Evolutionary conservation across 2,329 filamentous ascomycete genomes (phyloP).

Genomic region (Talaromyces atroroseus): DNA sequence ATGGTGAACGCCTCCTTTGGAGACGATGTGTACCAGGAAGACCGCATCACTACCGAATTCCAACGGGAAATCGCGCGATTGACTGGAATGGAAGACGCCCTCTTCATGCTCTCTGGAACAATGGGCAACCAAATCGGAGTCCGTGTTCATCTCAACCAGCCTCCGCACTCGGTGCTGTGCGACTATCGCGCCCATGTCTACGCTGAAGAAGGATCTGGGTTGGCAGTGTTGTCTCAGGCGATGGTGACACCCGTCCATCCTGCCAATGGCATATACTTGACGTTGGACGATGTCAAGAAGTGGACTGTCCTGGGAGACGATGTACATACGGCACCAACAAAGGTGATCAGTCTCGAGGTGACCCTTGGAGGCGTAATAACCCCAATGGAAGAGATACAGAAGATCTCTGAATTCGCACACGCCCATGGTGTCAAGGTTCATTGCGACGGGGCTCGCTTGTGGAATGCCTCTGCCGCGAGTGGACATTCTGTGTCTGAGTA

Average conservation of each 20-base stretch:
- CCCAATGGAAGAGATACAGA: conserved; percentile 9
- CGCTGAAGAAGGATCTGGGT: conserved; percentile 8
- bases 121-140: conserved; percentile 10
- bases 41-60: conserved; percentile 7
- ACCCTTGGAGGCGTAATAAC: conserved; percentile 13
- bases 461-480: conserved; percentile 9
- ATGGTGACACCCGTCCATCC: conserved; percentile 9
- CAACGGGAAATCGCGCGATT: conserved; percentile 7
- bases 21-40: conserved; percentile 13
- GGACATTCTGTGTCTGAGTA: conserved; percentile 11
- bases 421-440: conserved; percentile 11
- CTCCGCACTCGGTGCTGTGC: conserved; percentile 8
- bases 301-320: conserved; percentile 59
- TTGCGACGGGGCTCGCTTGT: conserved; percentile 12
- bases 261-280: conserved; percentile 11
- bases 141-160: conserved; percentile 5
- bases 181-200: conserved; percentile 10
- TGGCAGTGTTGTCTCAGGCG: conserved; percentile 9
- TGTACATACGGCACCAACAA: conserved; percentile 69
- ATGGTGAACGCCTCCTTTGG: conserved; percentile 8
- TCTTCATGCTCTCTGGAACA: conserved; percentile 9
- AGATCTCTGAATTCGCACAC: conserved; percentile 12
- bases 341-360: conserved; percentile 50
- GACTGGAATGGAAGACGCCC: conserved; percentile 7
- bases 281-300: conserved; percentile 52